phyloP scores from a whole-genome alignment of 257 asterid species.

The Capsicum pubescens region DNA sequence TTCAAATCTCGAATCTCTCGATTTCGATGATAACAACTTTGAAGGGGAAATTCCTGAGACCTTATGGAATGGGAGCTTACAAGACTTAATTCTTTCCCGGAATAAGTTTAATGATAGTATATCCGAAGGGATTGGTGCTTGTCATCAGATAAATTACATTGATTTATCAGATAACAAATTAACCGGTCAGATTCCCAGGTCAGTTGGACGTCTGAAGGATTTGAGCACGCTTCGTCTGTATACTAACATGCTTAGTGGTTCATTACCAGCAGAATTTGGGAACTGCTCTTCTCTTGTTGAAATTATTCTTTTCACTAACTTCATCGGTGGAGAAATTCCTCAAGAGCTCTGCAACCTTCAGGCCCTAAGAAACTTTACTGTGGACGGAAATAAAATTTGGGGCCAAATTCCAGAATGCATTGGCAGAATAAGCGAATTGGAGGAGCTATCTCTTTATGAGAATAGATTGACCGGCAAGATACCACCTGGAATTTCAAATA shows the following conservation, averaged over 20 bases:
- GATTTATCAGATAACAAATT: conserved; percentile 48
- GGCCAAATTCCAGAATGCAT: conserved; percentile 50
- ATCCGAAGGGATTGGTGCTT: conserved; percentile 41
- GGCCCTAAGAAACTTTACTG: conserved; percentile 34
- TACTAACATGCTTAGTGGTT: conserved; percentile 38
- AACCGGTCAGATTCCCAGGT: conserved; percentile 49
- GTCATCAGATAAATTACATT: conserved; percentile 32
- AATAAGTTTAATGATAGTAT: conserved; percentile 51
- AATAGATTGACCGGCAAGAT: conserved; percentile 47
- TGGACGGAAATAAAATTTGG: conserved; percentile 38
- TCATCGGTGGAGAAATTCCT: conserved; percentile 48
- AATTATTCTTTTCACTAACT: conserved; percentile 36
- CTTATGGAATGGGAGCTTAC: conserved; percentile 43
- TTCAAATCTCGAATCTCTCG: conserved; percentile 30
- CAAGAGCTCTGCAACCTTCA: conserved; percentile 47
- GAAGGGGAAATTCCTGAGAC: conserved; percentile 56
- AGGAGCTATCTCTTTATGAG: conserved; percentile 35
- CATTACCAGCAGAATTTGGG: conserved; percentile 48
- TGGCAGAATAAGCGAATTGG: conserved; percentile 43
- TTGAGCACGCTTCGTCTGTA: conserved; percentile 36
- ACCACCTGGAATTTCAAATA: conserved; percentile 45
- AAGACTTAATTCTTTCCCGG: conserved; percentile 33
- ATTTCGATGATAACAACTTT: conserved; percentile 39
- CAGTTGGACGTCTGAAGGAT: conserved; percentile 41
- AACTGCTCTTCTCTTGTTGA: conserved; percentile 43